Conservation (phyloP, 768 basidiomycete genomes). For the Piloderma croceum region DNA sequence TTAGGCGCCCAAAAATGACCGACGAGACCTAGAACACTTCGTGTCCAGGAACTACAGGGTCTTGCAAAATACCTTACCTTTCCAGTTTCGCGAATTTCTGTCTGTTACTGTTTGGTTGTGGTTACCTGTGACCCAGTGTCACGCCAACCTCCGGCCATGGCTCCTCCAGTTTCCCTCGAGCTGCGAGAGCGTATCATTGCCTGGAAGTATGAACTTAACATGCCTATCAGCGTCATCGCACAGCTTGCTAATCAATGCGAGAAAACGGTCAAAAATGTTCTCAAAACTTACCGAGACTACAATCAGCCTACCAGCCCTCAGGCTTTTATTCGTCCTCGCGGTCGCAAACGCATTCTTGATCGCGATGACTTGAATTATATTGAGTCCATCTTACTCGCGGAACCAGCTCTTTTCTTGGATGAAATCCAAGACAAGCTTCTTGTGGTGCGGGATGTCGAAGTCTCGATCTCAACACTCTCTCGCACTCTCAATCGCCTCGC, state of each 20-base stretch:
- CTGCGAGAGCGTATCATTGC: conserved; percentile 8
- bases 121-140: too few relatives aligned
- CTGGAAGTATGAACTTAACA: conserved; percentile 6
- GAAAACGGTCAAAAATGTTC: conserved; percentile 13
- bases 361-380: conserved; percentile 18
- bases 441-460: conserved; percentile 13
- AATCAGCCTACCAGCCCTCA: conserved; percentile 13
- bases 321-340: conserved; percentile 12
- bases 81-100: too few relatives aligned
- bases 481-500: conserved; percentile 16
- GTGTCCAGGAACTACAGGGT: too few relatives aligned
- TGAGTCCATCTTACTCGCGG: conserved; percentile 15
- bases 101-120: too few relatives aligned
- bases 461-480: conserved; percentile 28
- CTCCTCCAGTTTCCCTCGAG: too few relatives aligned
- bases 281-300: conserved; percentile 11
- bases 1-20: too few relatives aligned
- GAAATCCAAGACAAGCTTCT: conserved; percentile 24
- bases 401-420: conserved; percentile 26
- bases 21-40: too few relatives aligned
- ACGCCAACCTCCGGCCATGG: too few relatives aligned
- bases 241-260: conserved; percentile 11
- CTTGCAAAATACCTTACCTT: too few relatives aligned
- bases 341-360: conserved; percentile 13
- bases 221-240: conserved; percentile 7